Evolutionary conservation across 164 flowering plant species (phyloP), one percentile per base, ranked within the genome.

Genomic region (Cinnamomum chago): DNA sequence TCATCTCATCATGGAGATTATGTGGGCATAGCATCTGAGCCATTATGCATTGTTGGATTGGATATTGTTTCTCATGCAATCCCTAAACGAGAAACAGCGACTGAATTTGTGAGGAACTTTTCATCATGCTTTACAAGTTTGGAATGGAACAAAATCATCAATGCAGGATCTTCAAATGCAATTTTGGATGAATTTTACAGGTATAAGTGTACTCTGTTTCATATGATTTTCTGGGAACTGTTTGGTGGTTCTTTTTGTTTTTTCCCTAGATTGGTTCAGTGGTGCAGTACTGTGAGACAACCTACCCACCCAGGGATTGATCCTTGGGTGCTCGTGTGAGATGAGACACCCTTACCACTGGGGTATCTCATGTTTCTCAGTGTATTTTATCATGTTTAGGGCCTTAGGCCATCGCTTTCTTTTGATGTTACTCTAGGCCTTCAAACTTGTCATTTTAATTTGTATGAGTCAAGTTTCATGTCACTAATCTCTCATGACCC

Each of bases 21-120:
- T 79, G 97, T 90, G 72, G 96, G 88, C 11, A 88, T 94, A 81
- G 93, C 96, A 70, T 92, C 97, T 58, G 98, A 92, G 76, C 91
- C 97, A 68, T 24, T 87, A 15, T 90, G 90, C 80, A 83, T 92
- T 68, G 92, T 92, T 71, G 98, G 98, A 12, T 68, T 92, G 80
- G 97, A 92, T 79, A 82, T 94, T 68, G 92, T 91, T 77, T 86
- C 86, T 75, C 82, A 62, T 75, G 72, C 35, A 28, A 71, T 73
- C 76, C 95, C 96, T 17, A 73, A 33, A 74, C 81, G 78, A 18
- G 94, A 91, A 77, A 75, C 88, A 0, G 72, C 82, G 65, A 74
- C 65, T 1, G 85, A 87, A 22, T 90, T 87, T 77, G 75, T 91
- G n/a, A 74, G 68, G 52, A 85, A 82, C 81, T 91, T 90, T 76